Conservation (phyloP, 306 rosid genomes). For the Aeschynomene evenia region DNA sequence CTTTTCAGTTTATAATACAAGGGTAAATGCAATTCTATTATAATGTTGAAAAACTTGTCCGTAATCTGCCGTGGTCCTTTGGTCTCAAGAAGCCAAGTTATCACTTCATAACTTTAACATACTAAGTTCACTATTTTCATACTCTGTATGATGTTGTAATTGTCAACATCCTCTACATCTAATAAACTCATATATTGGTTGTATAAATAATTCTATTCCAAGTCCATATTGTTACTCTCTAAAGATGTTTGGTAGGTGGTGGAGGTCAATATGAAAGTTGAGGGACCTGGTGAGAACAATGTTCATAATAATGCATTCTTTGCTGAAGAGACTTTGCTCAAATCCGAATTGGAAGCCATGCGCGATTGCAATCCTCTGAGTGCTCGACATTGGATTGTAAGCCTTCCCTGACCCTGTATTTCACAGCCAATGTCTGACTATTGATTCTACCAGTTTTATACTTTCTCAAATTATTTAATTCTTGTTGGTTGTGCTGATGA, state of each 20-base stretch:
- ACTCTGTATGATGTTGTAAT: background rate
- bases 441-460: background rate
- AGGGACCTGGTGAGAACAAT: conserved; percentile 81
- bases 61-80: background rate
- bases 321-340: conserved; percentile 81
- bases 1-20: conserved; percentile 20
- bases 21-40: conserved; percentile 28
- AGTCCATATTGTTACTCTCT: conserved; percentile 8
- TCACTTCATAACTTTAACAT: background rate
- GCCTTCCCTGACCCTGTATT: conserved; percentile 34
- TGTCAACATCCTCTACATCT: background rate
- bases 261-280: conserved; percentile 78
- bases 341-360: conserved; percentile 73
- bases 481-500: background rate
- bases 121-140: background rate
- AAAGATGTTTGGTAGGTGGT: conserved; percentile 51
- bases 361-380: conserved; percentile 80
- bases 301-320: conserved; percentile 86
- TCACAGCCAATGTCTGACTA: background rate
- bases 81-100: background rate
- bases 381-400: conserved; percentile 95
- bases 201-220: background rate
- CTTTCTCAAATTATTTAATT: conserved; percentile 15
- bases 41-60: background rate
- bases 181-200: background rate